Evolutionary conservation across 148 eudicot species (phyloP).

Genomic region (Selenicereus undatus): DNA sequence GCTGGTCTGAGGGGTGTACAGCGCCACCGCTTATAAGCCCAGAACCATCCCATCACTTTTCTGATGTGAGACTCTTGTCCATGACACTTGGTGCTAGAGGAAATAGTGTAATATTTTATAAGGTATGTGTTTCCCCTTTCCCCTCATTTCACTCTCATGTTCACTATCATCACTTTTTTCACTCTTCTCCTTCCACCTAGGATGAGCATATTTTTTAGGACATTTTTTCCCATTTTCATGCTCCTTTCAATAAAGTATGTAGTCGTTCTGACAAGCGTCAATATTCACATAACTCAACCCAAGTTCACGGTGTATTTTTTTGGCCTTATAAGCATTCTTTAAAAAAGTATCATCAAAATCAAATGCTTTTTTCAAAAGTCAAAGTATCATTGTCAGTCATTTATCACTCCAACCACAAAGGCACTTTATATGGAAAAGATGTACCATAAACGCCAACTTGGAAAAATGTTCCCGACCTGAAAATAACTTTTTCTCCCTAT

Average conservation of each 20-base stretch:
- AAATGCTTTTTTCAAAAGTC: not conserved
- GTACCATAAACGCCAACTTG: not conserved
- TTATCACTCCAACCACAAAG: not conserved
- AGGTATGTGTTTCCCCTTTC: not conserved
- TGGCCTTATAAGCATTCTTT: not conserved
- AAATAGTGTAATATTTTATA: not conserved
- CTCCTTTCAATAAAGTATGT: not conserved
- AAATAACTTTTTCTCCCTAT: not conserved
- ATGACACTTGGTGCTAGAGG: not conserved
- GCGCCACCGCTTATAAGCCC: too few species aligned
- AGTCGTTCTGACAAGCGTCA: not conserved
- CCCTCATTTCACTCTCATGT: not conserved
- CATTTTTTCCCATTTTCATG: not conserved
- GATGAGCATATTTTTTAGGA: not conserved
- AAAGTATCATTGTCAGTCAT: not conserved
- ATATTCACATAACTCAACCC: not conserved
- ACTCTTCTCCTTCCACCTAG: not conserved
- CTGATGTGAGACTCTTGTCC: too few species aligned
- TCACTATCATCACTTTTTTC: not conserved
- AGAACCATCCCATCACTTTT: too few species aligned
- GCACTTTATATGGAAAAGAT: not conserved
- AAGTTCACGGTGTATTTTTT: not conserved
- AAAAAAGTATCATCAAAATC: not conserved
- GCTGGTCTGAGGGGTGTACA: too few species aligned
- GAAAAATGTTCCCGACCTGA: not conserved